Conservation (phyloP, 176 grass and related monocot species). For the Chloris gayana region DNA sequence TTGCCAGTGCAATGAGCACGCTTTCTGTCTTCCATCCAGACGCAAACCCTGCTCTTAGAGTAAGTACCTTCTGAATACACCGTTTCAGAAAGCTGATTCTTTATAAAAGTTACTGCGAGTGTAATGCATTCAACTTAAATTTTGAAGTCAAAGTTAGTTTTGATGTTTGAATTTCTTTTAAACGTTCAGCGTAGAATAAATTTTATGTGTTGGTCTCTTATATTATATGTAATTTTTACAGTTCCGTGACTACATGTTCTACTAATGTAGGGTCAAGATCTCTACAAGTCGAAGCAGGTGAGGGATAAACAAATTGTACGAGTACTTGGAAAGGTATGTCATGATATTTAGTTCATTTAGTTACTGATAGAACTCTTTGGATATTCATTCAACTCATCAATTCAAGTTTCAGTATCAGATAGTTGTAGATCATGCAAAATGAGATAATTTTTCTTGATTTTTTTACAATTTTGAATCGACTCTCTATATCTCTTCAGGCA, state of each 20-base stretch:
- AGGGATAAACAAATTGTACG: constrained; percentile 96
- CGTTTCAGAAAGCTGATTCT: neutral
- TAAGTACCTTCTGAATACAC: constrained; percentile 41
- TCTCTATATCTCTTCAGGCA: constrained; percentile 41
- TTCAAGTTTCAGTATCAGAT: neutral
- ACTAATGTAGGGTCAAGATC: constrained; percentile 78
- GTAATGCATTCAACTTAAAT: neutral
- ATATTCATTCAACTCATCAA: neutral
- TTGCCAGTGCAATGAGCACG: constrained; percentile 90
- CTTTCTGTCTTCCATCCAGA: constrained; percentile 99
- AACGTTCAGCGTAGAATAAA: neutral
- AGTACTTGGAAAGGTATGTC: constrained; percentile 90
- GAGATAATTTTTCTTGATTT: constrained; percentile 7
- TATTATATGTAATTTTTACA: constrained; percentile 5
- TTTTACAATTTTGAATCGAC: neutral
- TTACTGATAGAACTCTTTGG: neutral
- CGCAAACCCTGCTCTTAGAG: constrained; percentile 96
- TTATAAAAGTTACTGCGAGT: neutral
- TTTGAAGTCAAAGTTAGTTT: neutral
- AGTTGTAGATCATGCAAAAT: constrained; percentile 8
- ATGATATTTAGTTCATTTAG: constrained; percentile 16
- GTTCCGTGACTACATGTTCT: constrained; percentile 17
- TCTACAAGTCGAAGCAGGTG: constrained; percentile 86
- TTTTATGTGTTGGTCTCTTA: neutral
- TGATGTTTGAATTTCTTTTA: constrained; percentile 4